Evolutionary conservation across 768 basidiomycete species (phyloP).

Genomic region (Termitomyces sp.): DNA sequence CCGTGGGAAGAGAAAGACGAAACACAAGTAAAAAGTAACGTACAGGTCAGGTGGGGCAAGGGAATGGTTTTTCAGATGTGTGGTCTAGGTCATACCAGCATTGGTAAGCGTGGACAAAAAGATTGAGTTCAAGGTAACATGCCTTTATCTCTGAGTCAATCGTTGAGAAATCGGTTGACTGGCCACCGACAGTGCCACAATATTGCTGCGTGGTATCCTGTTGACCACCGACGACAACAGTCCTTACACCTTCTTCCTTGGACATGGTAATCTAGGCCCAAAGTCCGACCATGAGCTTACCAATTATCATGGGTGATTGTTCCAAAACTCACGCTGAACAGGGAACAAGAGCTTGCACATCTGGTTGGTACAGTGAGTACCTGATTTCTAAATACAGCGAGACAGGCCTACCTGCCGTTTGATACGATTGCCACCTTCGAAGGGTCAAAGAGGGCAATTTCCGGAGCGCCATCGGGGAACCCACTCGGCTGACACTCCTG

Average conservation of each 20-base stretch:
- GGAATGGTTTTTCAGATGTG: conserved; percentile 45
- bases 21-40: conserved; percentile 15
- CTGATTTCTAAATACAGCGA: not conserved
- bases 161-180: conserved; percentile 51
- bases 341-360: conserved; percentile 42
- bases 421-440: conserved; percentile 47
- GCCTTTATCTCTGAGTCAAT: conserved; percentile 58
- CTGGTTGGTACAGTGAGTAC: conserved; percentile 16
- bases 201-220: conserved; percentile 44
- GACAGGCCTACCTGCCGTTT: conserved; percentile 38
- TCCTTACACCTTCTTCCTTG: conserved; percentile 50
- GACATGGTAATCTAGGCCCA: conserved; percentile 48
- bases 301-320: not conserved
- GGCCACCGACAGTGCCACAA: conserved; percentile 59
- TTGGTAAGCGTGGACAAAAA: not conserved
- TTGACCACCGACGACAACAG: conserved; percentile 53
- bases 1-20: conserved; percentile 12
- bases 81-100: conserved; percentile 28
- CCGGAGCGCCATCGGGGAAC: conserved; percentile 26
- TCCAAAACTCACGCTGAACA: conserved; percentile 33
- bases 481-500: conserved; percentile 36
- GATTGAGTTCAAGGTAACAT: not conserved
- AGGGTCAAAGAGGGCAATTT: conserved; percentile 40
- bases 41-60: conserved; percentile 59
- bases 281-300: not conserved